Evolutionary conservation across 192 early-diverging fungal genomes (phyloP).

Genomic region (Backusella tarrabulga): DNA sequence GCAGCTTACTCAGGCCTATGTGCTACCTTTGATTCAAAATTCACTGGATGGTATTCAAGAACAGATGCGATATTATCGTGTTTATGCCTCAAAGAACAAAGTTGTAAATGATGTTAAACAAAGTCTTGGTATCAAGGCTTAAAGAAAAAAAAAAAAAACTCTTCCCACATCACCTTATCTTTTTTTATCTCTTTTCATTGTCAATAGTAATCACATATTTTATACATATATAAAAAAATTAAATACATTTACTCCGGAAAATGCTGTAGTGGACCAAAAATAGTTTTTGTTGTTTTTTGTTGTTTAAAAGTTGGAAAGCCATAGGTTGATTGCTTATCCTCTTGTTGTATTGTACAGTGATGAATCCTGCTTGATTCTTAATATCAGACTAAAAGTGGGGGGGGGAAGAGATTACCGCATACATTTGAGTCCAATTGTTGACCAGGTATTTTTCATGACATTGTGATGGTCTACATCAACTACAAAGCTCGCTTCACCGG

Average conservation of each 20-base stretch:
- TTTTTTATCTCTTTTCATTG: neutral
- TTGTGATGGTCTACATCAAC: too few species aligned
- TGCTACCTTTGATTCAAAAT: conserved; percentile 44
- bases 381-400: too few species aligned
- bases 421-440: too few species aligned
- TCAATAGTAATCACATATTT: neutral
- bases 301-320: too few species aligned
- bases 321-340: too few species aligned
- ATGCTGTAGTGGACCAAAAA: neutral
- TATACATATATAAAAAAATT: neutral
- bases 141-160: neutral
- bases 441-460: too few species aligned
- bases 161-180: neutral
- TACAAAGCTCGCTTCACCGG: too few species aligned
- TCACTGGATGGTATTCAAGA: conserved; percentile 45
- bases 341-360: too few species aligned
- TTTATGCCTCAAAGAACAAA: conserved; percentile 23
- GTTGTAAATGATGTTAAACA: conserved; percentile 21
- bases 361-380: too few species aligned
- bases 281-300: neutral
- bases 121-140: conserved; percentile 13
- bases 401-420: too few species aligned
- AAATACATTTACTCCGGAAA: neutral
- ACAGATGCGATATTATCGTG: conserved; percentile 30
- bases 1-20: conserved; percentile 46